Percentiles rank a stretch among this genome's conserved stretches.
These are phyloP conservation scores for Rhodotorula sp. DNA, from an alignment of 1,284 basidiomycete genomes.

Conservation along the genomic window DNA sequence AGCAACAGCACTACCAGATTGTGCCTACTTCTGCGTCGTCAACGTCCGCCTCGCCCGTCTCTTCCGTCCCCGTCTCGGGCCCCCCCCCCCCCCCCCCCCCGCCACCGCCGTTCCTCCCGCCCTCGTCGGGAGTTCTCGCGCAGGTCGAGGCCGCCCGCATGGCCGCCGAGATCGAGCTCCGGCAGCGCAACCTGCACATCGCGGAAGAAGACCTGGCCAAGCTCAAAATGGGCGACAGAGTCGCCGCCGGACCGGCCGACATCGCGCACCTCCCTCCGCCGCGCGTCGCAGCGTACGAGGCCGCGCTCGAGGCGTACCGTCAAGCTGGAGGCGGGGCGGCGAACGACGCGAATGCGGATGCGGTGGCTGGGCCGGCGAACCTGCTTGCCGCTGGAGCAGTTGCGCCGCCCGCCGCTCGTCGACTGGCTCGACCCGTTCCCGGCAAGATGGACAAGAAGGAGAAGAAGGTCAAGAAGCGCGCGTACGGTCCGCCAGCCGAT, in stretches of 20 bases:
- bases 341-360: no score
- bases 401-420: neutral
- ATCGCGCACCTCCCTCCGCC: conserved; percentile 18
- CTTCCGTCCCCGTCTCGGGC: no score
- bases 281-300: neutral
- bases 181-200: conserved; percentile 19
- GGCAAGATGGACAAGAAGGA: no score
- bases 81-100: neutral
- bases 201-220: conserved; percentile 31
- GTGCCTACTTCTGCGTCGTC: no score
- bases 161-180: conserved; percentile 23
- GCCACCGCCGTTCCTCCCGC: neutral
- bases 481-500: no score
- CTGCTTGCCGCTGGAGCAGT: no score
- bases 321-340: neutral
- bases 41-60: no score
- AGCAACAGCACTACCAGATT: no score
- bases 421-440: no score
- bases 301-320: neutral
- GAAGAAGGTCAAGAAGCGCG: no score
- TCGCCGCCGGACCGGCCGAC: neutral
- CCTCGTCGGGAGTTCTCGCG: neutral
- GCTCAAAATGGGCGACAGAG: conserved; percentile 17
- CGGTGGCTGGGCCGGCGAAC: no score
- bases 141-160: conserved; percentile 38